These are phyloP conservation scores for Tephrocybe sp. DNA, from an alignment of 768 basidiomycete species.

Conservation along the genomic window DNA sequence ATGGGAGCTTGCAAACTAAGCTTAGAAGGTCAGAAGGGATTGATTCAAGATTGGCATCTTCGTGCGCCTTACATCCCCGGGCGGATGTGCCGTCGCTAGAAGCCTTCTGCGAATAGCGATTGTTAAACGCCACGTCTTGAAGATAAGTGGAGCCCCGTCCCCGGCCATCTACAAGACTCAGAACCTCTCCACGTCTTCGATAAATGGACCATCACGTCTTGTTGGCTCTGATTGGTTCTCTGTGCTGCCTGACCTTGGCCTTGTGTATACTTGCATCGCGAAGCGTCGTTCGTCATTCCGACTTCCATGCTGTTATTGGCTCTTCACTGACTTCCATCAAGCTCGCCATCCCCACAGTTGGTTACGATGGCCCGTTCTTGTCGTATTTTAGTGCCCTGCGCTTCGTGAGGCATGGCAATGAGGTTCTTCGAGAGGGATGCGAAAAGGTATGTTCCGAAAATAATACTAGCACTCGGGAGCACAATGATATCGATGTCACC, in stretches of 20 bases:
- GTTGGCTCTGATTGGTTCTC: constrained; percentile 3
- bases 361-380: constrained; percentile 9
- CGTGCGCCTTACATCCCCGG: constrained; percentile 3
- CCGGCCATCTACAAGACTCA: background rate
- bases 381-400: constrained; percentile 12
- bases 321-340: background rate
- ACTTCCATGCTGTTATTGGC: background rate
- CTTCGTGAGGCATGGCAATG: constrained; percentile 8
- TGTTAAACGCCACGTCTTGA: constrained; percentile 7
- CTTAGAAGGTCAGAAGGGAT: background rate
- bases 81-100: constrained; percentile 5
- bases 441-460: constrained; percentile 8
- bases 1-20: no score
- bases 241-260: background rate
- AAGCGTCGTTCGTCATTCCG: background rate
- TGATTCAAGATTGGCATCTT: background rate
- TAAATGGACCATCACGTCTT: constrained; percentile 4
- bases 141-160: background rate
- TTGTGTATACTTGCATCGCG: background rate
- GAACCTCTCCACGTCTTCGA: background rate
- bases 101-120: background rate
- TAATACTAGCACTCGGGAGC: no score
- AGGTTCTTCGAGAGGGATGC: constrained; percentile 11
- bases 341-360: constrained; percentile 13
- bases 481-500: no score